These are phyloP conservation scores for Nymphaea colorata DNA, from an alignment of 164 flowering plant genomes.

Conservation along the genomic window DNA sequence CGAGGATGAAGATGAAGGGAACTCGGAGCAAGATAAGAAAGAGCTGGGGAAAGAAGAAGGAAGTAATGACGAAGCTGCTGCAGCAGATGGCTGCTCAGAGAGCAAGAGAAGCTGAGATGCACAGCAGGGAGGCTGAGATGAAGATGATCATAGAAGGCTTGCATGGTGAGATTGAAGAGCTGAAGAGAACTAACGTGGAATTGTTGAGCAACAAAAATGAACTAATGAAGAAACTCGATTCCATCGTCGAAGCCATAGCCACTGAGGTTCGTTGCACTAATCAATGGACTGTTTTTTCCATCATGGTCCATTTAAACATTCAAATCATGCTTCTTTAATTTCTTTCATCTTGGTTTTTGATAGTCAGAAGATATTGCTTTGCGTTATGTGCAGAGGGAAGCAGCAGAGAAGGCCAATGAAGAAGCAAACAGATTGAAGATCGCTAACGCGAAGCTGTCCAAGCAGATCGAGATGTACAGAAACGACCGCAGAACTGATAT, in stretches of 20 bases:
- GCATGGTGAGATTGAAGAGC: not conserved
- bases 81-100: not conserved
- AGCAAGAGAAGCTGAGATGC: not conserved
- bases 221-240: not conserved
- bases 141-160: not conserved
- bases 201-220: not conserved
- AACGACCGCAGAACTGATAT: not conserved
- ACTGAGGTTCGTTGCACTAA: not conserved
- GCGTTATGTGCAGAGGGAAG: not conserved
- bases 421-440: not conserved
- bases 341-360: too few species aligned
- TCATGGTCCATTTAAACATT: not conserved
- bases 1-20: not conserved
- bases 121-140: not conserved
- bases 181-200: not conserved
- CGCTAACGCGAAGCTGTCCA: not conserved
- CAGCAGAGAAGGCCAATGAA: not conserved
- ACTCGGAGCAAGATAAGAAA: not conserved
- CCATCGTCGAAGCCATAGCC: not conserved
- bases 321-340: not conserved
- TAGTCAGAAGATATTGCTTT: too few species aligned
- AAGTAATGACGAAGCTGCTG: not conserved
- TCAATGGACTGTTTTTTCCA: too few species aligned
- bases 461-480: not conserved
- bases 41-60: not conserved